These are phyloP conservation scores for Ophiosphaerella korrae DNA, from an alignment of 2,329 filamentous ascomycete genomes.

Conservation along the genomic window DNA sequence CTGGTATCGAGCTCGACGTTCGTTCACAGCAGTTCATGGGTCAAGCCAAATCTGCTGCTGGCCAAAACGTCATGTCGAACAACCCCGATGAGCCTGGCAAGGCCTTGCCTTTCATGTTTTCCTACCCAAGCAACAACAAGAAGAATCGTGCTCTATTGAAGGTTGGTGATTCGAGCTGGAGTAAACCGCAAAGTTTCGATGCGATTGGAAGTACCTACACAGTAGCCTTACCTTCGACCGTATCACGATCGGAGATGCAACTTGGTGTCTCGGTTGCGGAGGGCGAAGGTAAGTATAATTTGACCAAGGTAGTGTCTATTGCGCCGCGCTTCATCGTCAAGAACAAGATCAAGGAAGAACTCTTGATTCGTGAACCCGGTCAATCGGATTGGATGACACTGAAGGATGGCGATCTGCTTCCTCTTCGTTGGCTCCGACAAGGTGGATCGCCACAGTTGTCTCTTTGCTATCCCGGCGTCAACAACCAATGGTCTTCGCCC, in stretches of 20 bases:
- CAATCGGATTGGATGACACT: slow-evolving; percentile 84
- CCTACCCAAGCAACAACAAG: slow-evolving; percentile 84
- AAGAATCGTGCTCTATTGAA: slow-evolving; percentile 89
- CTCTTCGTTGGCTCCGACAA: slow-evolving; percentile 88
- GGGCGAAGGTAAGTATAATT: slow-evolving; percentile 95
- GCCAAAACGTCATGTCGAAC: slow-evolving; percentile 69
- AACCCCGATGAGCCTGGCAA: slow-evolving; percentile 67
- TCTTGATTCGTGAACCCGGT: slow-evolving; percentile 88
- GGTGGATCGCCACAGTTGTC: slow-evolving; percentile 85
- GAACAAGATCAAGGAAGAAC: slow-evolving; percentile 87
- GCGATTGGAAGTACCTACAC: slow-evolving; percentile 93
- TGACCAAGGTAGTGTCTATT: slow-evolving; percentile 93
- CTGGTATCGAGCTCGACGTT: slow-evolving; percentile 84
- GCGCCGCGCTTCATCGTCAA: slow-evolving; percentile 92
- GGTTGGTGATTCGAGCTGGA: slow-evolving; percentile 91
- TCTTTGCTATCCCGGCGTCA: slow-evolving; percentile 88
- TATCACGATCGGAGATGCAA: slow-evolving; percentile 80
- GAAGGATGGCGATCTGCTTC: slow-evolving; percentile 77
- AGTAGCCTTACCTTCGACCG: slow-evolving; percentile 76
- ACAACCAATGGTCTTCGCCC: slow-evolving; percentile 96
- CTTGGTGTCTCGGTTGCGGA: slow-evolving; percentile 86
- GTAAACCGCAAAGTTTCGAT: slow-evolving; percentile 96
- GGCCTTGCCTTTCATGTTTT: slow-evolving; percentile 93
- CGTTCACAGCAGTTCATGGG: slow-evolving; percentile 89
- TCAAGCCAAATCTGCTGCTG: slow-evolving; percentile 79